Percentiles rank a stretch among this genome's conserved stretches.
phyloP scores from a whole-genome alignment of 805 yeast genomes.

The Ogataea saltuana region DNA sequence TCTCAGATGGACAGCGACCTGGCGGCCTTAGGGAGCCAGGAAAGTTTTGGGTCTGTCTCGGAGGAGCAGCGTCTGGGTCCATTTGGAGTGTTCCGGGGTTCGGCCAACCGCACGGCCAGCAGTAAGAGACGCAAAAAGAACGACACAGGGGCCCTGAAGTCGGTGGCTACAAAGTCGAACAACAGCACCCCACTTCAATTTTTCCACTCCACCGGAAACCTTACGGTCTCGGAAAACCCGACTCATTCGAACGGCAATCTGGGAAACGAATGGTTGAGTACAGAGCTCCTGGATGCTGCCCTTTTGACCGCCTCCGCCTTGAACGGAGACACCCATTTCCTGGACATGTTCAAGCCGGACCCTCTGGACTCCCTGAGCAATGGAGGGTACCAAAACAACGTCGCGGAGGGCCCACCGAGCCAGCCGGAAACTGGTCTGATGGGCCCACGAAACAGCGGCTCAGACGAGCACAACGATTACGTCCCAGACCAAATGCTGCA shows the following conservation, averaged over 20 bases:
- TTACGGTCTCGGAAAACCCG: no score
- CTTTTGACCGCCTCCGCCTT: slow-evolving; percentile 71
- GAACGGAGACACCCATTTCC: slow-evolving; percentile 57
- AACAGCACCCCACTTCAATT: background rate
- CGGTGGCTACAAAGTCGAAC: no score
- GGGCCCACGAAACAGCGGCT: background rate
- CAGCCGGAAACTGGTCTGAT: background rate
- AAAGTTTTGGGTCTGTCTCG: slow-evolving; percentile 40
- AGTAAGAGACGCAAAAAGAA: slow-evolving; percentile 22
- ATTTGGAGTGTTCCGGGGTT: slow-evolving; percentile 75
- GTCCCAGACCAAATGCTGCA: slow-evolving; percentile 50
- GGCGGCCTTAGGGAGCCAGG: slow-evolving; percentile 51
- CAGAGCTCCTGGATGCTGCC: slow-evolving; percentile 71
- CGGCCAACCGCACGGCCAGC: slow-evolving; percentile 19
- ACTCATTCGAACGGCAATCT: slow-evolving; percentile 16
- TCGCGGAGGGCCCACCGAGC: background rate
- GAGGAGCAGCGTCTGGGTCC: slow-evolving; percentile 54
- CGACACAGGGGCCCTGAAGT: slow-evolving; percentile 14
- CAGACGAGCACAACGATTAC: slow-evolving; percentile 20
- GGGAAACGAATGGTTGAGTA: slow-evolving; percentile 69
- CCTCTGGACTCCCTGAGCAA: slow-evolving; percentile 16
- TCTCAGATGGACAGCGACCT: slow-evolving; percentile 81
- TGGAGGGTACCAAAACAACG: background rate
- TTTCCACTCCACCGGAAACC: background rate
- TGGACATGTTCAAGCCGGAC: slow-evolving; percentile 49